A percentile compares a stretch with the other conserved stretches of the same genome.
Conservation (phyloP, 257 asterid genomes). For the Lantana camara region DNA sequence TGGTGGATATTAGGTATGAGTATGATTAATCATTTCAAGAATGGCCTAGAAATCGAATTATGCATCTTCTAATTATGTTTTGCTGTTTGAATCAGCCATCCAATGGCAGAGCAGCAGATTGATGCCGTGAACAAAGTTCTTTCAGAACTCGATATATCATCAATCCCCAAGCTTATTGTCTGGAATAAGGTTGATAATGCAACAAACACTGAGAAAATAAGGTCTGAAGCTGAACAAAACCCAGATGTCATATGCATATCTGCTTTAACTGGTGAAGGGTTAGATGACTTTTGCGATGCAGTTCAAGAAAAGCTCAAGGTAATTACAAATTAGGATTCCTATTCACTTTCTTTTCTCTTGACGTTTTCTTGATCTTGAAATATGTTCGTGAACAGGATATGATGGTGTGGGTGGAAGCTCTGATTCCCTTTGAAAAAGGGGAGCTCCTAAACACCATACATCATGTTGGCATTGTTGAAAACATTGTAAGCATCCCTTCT, state of each 20-base stretch:
- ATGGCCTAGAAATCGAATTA: constrained; percentile 4
- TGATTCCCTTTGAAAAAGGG: constrained; percentile 93
- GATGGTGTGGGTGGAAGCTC: constrained; percentile 98
- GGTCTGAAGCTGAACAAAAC: constrained; percentile 58
- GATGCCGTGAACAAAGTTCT: constrained; percentile 97
- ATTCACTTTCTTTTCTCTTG: constrained; percentile 9
- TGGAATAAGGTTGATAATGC: constrained; percentile 99
- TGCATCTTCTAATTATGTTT: constrained; percentile 36
- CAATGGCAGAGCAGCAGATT: constrained; percentile 85
- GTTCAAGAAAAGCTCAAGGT: constrained; percentile 92
- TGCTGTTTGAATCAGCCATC: constrained; percentile 71
- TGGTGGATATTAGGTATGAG: constrained; percentile 88
- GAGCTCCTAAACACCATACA: constrained; percentile 90
- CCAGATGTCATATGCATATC: constrained; percentile 78
- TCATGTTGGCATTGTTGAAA: constrained; percentile 92
- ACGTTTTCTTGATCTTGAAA: constrained; percentile 17
- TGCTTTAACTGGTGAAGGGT: constrained; percentile 94
- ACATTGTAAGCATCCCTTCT: constrained; percentile 52
- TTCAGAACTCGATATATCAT: constrained; percentile 70
- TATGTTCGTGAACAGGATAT: constrained; percentile 53
- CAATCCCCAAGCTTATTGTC: constrained; percentile 79
- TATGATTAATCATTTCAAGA: constrained; percentile 30
- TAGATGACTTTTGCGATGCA: constrained; percentile 83
- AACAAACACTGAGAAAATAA: constrained; percentile 59
- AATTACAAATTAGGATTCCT: constrained; percentile 10